Evolutionary conservation across 257 asterid genomes (phyloP).

Genomic region (Paraleonurus japonicus): DNA sequence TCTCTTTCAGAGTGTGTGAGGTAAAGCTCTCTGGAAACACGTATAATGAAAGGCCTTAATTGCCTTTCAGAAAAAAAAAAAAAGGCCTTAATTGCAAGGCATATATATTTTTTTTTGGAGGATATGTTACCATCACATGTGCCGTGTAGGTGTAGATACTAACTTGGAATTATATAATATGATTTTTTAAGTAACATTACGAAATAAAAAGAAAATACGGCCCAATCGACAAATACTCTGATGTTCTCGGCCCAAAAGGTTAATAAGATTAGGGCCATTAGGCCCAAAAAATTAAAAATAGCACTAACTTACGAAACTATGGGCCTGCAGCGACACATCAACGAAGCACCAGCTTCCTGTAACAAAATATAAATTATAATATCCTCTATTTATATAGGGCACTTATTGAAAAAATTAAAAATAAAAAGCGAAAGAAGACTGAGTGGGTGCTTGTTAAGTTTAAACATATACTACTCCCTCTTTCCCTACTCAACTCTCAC

Average conservation of each 20-base stretch:
- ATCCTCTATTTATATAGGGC: neutral
- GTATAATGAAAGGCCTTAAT: too few species aligned
- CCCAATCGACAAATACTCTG: neutral
- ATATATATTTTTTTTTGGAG: too few species aligned
- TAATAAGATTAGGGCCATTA: neutral
- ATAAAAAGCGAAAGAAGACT: too few species aligned
- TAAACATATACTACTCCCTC: too few species aligned
- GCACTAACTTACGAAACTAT: neutral
- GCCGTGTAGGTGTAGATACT: neutral
- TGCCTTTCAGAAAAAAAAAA: too few species aligned
- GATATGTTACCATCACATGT: too few species aligned
- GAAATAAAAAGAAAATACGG: neutral
- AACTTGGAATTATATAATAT: neutral
- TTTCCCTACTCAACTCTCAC: too few species aligned
- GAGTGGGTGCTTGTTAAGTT: too few species aligned
- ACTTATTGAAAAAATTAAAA: too few species aligned
- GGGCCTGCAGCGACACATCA: neutral
- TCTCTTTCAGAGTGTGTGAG: too few species aligned
- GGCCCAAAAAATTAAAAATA: neutral
- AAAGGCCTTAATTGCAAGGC: too few species aligned
- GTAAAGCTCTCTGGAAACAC: too few species aligned
- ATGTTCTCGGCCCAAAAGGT: neutral
- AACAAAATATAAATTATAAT: neutral
- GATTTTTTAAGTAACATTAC: neutral
- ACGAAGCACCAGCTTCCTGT: neutral